These are phyloP conservation scores for Magnusiomyces ingens DNA, from an alignment of 1,139 yeast genomes.

Conservation along the genomic window DNA sequence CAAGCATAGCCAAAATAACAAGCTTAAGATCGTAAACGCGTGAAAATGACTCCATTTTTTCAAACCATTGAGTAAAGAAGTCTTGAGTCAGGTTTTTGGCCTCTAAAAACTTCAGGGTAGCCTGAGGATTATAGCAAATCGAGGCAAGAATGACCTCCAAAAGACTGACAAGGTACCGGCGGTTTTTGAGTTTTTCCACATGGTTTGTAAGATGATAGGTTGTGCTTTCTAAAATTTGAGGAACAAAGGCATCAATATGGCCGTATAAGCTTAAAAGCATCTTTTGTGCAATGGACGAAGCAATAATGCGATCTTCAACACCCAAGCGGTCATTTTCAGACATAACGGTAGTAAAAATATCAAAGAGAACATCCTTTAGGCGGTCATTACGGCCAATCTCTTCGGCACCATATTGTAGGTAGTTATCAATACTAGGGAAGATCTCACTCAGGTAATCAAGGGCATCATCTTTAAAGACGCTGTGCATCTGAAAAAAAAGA, in stretches of 20 bases:
- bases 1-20: conserved; percentile 58
- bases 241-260: conserved; percentile 38
- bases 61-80: conserved; percentile 67
- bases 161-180: conserved; percentile 48
- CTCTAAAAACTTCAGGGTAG: conserved; percentile 49
- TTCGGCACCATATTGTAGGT: conserved; percentile 61
- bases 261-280: conserved; percentile 43
- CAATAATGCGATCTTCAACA: conserved; percentile 44
- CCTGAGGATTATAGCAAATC: conserved; percentile 53
- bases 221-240: conserved; percentile 37
- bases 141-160: conserved; percentile 63
- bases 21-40: conserved; percentile 81
- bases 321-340: conserved; percentile 38
- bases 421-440: conserved; percentile 68
- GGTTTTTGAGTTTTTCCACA: conserved; percentile 29
- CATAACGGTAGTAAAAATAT: conserved; percentile 34
- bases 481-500: conserved; percentile 50
- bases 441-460: conserved; percentile 72
- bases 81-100: conserved; percentile 40
- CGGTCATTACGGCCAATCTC: conserved; percentile 38
- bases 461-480: conserved; percentile 45
- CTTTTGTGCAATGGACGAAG: conserved; percentile 50
- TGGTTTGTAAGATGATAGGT: conserved; percentile 22
- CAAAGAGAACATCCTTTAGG: conserved; percentile 24
- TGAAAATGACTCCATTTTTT: conserved; percentile 47